These are phyloP conservation scores for Stentor coeruleus DNA, from an alignment of 73 alveolate genomes.

Conservation along the genomic window DNA sequence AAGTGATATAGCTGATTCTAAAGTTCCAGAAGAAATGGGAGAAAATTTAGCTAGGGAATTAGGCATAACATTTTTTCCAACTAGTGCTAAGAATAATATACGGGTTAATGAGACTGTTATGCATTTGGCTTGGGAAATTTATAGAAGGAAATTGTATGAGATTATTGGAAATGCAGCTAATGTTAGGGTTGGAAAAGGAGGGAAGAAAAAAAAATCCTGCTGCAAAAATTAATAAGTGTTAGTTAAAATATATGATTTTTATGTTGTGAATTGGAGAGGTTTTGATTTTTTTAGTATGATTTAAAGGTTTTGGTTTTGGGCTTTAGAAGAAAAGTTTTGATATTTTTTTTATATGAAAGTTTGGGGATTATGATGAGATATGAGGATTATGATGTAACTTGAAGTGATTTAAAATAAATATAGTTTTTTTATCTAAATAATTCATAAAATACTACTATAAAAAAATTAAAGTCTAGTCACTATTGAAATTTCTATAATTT, in stretches of 20 bases:
- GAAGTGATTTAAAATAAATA: too few relatives aligned
- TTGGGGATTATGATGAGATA: too few relatives aligned
- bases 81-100: slow-evolving; percentile 78
- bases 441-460: too few relatives aligned
- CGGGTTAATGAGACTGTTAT: slow-evolving; percentile 72
- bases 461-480: too few relatives aligned
- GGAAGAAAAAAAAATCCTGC: slow-evolving; percentile 6
- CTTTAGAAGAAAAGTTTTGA: too few relatives aligned
- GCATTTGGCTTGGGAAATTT: slow-evolving; percentile 48
- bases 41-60: slow-evolving; percentile 72
- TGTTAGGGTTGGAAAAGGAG: background rate
- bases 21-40: slow-evolving; percentile 65
- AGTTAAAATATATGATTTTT: background rate
- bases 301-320: too few relatives aligned
- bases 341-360: too few relatives aligned
- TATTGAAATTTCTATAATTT: background rate
- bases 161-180: slow-evolving; percentile 5
- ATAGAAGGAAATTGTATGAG: slow-evolving; percentile 31
- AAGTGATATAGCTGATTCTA: slow-evolving; percentile 47
- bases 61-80: slow-evolving; percentile 75
- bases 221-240: background rate
- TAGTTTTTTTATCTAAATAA: too few relatives aligned
- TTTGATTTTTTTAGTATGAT: too few relatives aligned
- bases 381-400: too few relatives aligned
- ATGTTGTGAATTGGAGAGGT: too few relatives aligned